These are phyloP conservation scores for Calonectria fujianensis DNA, from an alignment of 2,329 filamentous ascomycete genomes.

Conservation along the genomic window DNA sequence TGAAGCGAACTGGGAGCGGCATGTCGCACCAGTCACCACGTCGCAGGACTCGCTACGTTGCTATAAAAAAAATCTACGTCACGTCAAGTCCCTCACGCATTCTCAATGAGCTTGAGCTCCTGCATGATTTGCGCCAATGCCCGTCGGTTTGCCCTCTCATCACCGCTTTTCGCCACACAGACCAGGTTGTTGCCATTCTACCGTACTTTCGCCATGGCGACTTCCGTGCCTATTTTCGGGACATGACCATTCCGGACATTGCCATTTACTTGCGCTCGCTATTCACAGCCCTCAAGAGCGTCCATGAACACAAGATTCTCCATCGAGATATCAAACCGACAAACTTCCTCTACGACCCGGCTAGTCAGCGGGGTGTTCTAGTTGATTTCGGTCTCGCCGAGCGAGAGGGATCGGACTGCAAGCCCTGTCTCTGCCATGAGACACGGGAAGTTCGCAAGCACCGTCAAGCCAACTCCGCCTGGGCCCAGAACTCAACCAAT, in stretches of 20 bases:
- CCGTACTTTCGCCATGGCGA: conserved; percentile 97
- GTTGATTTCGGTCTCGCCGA: conserved; percentile 99
- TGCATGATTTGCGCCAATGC: conserved; percentile 89
- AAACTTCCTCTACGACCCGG: conserved; percentile 94
- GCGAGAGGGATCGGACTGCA: conserved; percentile 83
- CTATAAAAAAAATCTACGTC: conserved; percentile 99
- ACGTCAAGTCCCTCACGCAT: conserved; percentile 96
- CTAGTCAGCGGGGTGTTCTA: conserved; percentile 87
- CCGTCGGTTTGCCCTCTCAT: conserved; percentile 94
- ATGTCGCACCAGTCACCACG: conserved; percentile 56
- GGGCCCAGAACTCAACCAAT: conserved; percentile 70
- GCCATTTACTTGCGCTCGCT: conserved; percentile 91
- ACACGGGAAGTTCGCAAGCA: conserved; percentile 76
- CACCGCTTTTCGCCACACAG: conserved; percentile 94
- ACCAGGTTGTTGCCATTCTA: conserved; percentile 95
- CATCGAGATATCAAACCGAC: conserved; percentile 98
- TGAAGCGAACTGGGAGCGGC: conserved; percentile 69
- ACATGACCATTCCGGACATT: conserved; percentile 91
- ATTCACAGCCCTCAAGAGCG: conserved; percentile 88
- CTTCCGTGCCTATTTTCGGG: conserved; percentile 94
- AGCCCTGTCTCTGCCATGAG: conserved; percentile 88
- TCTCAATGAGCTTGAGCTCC: conserved; percentile 94
- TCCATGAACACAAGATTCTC: conserved; percentile 89
- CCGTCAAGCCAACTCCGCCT: conserved; percentile 74
- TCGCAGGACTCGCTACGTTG: conserved; percentile 82